Evolutionary conservation across 2,329 filamentous ascomycete genomes (phyloP).

Genomic region (Trichoderma semiorbis): DNA sequence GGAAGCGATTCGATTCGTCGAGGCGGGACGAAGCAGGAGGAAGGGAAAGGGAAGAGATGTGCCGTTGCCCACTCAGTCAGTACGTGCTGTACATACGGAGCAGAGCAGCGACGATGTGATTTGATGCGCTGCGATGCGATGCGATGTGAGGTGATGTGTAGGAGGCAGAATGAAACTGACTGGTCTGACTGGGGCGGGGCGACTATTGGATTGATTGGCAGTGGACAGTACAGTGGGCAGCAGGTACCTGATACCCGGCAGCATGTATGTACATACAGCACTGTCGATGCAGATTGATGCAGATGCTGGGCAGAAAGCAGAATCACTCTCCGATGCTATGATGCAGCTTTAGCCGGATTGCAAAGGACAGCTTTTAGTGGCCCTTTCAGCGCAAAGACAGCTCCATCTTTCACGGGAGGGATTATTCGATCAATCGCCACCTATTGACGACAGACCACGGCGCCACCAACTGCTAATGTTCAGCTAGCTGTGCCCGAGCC

Average conservation of each 20-base stretch:
- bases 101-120: neutral
- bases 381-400: neutral
- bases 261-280: neutral
- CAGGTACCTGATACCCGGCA: neutral
- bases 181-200: neutral
- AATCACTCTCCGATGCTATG: neutral
- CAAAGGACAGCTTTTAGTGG: neutral
- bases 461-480: neutral
- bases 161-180: neutral
- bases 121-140: neutral
- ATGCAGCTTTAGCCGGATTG: neutral
- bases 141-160: neutral
- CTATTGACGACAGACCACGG: neutral
- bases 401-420: neutral
- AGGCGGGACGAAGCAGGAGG: neutral
- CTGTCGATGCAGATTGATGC: neutral
- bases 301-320: neutral
- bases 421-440: too few species aligned
- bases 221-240: neutral
- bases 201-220: neutral
- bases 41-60: neutral
- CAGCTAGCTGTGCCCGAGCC: neutral
- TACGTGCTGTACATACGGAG: neutral
- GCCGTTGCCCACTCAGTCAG: neutral
- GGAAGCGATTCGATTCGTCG: constrained; percentile 9